Conservation (phyloP, 768 basidiomycete species). For the Termitomyces sp. region DNA sequence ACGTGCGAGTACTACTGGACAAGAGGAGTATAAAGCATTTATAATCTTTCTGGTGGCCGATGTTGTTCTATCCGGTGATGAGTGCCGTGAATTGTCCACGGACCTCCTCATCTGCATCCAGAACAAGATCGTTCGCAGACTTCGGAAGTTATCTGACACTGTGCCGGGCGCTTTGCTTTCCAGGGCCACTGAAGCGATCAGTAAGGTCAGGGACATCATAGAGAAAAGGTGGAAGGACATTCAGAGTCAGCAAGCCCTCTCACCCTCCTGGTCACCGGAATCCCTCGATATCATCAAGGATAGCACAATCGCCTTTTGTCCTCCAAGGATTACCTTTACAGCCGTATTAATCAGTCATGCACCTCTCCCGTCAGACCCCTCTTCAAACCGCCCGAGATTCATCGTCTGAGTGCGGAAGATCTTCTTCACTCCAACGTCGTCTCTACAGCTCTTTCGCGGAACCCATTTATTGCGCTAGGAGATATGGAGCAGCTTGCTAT, state of each 20-base stretch:
- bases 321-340: slow-evolving; percentile 23
- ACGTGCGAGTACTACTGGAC: slow-evolving; percentile 5
- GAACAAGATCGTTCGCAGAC: slow-evolving; percentile 32
- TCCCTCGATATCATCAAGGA: slow-evolving; percentile 25
- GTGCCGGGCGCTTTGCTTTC: slow-evolving; percentile 16
- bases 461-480: slow-evolving; percentile 19
- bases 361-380: background rate
- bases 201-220: slow-evolving; percentile 19
- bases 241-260: slow-evolving; percentile 18
- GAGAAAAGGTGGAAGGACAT: slow-evolving; percentile 30
- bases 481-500: slow-evolving; percentile 35
- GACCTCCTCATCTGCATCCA: slow-evolving; percentile 33
- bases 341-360: slow-evolving; percentile 6
- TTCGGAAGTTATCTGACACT: slow-evolving; percentile 32
- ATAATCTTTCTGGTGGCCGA: slow-evolving; percentile 36
- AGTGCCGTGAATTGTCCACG: slow-evolving; percentile 19
- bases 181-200: slow-evolving; percentile 16
- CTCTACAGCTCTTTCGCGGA: background rate
- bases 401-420: slow-evolving; percentile 16
- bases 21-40: slow-evolving; percentile 41
- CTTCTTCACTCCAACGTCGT: background rate
- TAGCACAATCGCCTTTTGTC: slow-evolving; percentile 27
- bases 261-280: slow-evolving; percentile 20
- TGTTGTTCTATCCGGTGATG: slow-evolving; percentile 19
- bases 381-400: slow-evolving; percentile 16